Evolutionary conservation across 345 rosid species (phyloP).

Genomic region (Rhodamnia argentea): DNA sequence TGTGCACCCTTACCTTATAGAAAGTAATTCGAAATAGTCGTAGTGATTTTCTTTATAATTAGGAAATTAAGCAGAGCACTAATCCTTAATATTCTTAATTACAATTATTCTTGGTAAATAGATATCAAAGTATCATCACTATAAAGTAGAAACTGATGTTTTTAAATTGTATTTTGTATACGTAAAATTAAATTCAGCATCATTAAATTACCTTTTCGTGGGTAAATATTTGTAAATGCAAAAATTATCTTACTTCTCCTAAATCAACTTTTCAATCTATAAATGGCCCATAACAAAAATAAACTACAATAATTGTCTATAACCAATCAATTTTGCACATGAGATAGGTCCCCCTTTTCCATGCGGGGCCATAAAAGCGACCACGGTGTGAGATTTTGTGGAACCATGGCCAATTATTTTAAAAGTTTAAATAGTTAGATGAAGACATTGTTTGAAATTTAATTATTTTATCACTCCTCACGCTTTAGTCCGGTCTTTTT

Average conservation of each 20-base stretch:
- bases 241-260: background rate
- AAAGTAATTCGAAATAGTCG: too few relatives aligned
- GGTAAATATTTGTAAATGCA: background rate
- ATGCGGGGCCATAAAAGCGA: background rate
- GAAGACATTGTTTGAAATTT: too few relatives aligned
- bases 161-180: background rate
- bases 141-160: background rate
- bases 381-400: background rate
- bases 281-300: background rate
- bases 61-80: too few relatives aligned
- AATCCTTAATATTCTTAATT: background rate
- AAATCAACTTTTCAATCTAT: background rate
- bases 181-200: background rate
- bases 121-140: background rate
- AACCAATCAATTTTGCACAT: background rate
- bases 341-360: fast-evolving
- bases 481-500: too few relatives aligned
- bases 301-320: background rate
- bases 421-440: too few relatives aligned
- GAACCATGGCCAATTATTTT: too few relatives aligned
- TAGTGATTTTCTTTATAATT: too few relatives aligned
- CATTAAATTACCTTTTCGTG: background rate
- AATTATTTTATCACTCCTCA: too few relatives aligned
- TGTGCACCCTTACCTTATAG: too few relatives aligned
- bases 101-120: background rate